A percentile compares a stretch with the other conserved stretches of the same genome.
Evolutionary conservation across 257 asterid species (phyloP).

Genomic region (Solanum virginianum): DNA sequence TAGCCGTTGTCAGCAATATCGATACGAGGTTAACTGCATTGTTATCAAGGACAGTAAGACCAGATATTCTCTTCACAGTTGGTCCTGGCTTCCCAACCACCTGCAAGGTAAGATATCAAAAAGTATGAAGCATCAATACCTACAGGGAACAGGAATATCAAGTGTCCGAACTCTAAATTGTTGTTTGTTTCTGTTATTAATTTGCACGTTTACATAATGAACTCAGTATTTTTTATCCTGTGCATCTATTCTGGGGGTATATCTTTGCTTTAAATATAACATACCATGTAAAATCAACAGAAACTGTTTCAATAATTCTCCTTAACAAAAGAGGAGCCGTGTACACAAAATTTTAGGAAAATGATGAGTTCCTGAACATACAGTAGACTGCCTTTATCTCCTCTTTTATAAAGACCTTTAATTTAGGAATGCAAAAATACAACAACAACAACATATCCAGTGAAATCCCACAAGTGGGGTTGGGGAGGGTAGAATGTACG

Average conservation of each 20-base stretch:
- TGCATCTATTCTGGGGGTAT: not conserved
- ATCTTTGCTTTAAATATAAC: not conserved
- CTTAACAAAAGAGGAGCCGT: not conserved
- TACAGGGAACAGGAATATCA: not conserved
- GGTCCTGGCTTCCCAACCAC: slow-evolving; percentile 90
- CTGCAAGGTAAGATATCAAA: slow-evolving; percentile 21
- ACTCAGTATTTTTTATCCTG: not conserved
- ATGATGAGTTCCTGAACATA: not conserved
- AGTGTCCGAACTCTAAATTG: not conserved
- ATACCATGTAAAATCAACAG: not conserved
- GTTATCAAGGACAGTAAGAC: slow-evolving; percentile 67
- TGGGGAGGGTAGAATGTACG: no score
- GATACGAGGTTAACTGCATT: slow-evolving; percentile 89
- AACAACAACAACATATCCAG: no score
- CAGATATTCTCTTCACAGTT: slow-evolving; percentile 77
- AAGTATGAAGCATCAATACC: not conserved
- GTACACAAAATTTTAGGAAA: not conserved
- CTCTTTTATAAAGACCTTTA: not conserved
- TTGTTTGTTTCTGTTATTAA: not conserved
- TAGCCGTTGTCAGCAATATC: slow-evolving; percentile 36
- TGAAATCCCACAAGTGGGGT: no score
- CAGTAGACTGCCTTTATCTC: not conserved
- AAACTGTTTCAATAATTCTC: not conserved
- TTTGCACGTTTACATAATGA: not conserved
- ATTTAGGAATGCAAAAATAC: not conserved